A percentile compares a stretch with the other conserved stretches of the same genome.
These are phyloP conservation scores for Neopestalotiopsis sp. DNA, from an alignment of 2,329 filamentous ascomycete species.

Conservation along the genomic window DNA sequence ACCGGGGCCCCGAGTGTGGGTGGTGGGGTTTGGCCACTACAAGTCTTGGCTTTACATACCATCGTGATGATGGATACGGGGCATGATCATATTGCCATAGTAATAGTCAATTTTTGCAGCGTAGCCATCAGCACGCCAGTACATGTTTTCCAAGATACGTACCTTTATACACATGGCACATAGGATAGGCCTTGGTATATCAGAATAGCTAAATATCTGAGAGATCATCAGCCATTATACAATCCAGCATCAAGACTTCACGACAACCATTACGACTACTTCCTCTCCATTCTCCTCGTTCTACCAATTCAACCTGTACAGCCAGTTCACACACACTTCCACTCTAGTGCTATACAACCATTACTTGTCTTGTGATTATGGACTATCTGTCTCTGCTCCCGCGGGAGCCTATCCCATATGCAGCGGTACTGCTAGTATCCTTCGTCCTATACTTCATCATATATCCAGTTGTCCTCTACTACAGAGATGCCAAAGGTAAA, in stretches of 20 bases:
- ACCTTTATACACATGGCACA: neutral
- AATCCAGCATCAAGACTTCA: neutral
- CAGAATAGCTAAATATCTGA: neutral
- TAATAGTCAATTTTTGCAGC: neutral
- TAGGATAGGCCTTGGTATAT: neutral
- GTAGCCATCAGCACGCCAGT: neutral
- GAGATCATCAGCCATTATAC: neutral
- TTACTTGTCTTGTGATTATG: neutral
- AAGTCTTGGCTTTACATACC: neutral
- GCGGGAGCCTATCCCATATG: conserved; percentile 20
- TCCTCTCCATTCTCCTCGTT: neutral
- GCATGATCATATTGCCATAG: neutral
- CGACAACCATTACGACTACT: neutral
- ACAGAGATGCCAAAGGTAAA: conserved; percentile 48
- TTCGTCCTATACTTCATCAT: conserved; percentile 42
- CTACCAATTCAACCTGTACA: neutral
- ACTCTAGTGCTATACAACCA: no score
- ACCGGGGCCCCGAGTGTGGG: neutral
- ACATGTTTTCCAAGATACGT: neutral
- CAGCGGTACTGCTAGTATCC: conserved; percentile 16
- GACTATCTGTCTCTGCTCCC: neutral
- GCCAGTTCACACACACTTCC: no score
- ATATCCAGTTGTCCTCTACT: conserved; percentile 47
- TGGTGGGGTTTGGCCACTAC: neutral
- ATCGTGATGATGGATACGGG: neutral